Evolutionary conservation across 306 rosid species (phyloP), one percentile per base, ranked within the genome.

Genomic region (Ceratonia siliqua): DNA sequence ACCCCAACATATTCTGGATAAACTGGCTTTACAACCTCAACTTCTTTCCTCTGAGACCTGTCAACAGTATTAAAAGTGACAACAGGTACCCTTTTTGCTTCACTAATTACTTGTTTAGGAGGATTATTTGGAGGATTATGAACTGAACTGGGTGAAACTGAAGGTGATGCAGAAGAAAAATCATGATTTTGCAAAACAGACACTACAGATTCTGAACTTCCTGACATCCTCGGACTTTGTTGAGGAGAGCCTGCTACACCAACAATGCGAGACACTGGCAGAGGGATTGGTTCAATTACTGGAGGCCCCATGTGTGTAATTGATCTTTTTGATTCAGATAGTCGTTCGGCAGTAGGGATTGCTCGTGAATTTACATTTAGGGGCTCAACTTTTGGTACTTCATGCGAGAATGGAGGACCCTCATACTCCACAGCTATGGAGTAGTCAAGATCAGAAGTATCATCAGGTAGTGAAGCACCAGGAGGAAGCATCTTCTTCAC

Each of bases 151-250:
- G 98, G 99, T 27, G 99, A 95, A 67, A 89, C 98, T 3, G 98
- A 91, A 20, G 92, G 88, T 3, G 98, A 91, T 46, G 93, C 91
- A 6, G 97, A 94, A 72, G 98, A 95, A 79, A 74, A 91, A 69
- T 89, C 98, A 3, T 77, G 96, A 82, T 89, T 86, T 67, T 92
- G 98, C 76, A 95, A 85, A 50, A 95, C 99, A 18, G 99, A 95
- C 61, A 92, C 98, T 33, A 86, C 87, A 67, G 99, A 95, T 59
- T 92, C 98, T 12, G 99, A 95, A 82, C 98, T 95, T 77, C 78
- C 96, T 0, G 98, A 92, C 27, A 84, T 76, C 90, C 97, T 83
- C 0, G 97, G 89, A 81, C 97, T 92, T 52, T 86, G 96, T 73
- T 82, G 36, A 7, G 90, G 89, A 35, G 93, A 92, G 25, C 89